These are phyloP conservation scores for Coemansia sp. DNA, from an alignment of 192 early-diverging fungal genomes.

Conservation along the genomic window DNA sequence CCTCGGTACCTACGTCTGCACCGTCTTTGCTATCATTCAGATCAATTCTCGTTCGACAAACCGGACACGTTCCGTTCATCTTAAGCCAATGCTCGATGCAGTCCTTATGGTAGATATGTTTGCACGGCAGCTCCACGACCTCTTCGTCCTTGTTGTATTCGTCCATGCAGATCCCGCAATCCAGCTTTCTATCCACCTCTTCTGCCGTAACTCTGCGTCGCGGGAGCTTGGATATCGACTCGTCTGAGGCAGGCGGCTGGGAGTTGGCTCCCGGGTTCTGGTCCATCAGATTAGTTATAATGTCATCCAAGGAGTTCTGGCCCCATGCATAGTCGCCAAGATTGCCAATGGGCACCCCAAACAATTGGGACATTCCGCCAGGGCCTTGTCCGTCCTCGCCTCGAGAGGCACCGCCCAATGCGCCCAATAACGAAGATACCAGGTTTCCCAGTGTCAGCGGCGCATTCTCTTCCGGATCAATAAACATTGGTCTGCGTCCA, in stretches of 20 bases:
- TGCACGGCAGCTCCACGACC: slow-evolving; percentile 74
- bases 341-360: slow-evolving; percentile 58
- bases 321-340: slow-evolving; percentile 88
- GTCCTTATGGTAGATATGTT: slow-evolving; percentile 83
- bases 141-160: slow-evolving; percentile 73
- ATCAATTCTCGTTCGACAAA: slow-evolving; percentile 65
- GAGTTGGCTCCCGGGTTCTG: slow-evolving; percentile 58
- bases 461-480: slow-evolving; percentile 49
- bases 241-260: slow-evolving; percentile 81
- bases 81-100: slow-evolving; percentile 94
- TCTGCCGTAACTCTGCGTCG: slow-evolving; percentile 52
- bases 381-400: slow-evolving; percentile 26
- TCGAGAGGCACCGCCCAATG: slow-evolving; percentile 35
- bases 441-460: slow-evolving; percentile 40
- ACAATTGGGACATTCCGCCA: slow-evolving; percentile 24
- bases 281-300: slow-evolving; percentile 86
- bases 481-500: slow-evolving; percentile 38
- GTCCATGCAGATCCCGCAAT: slow-evolving; percentile 91
- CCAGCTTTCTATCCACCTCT: slow-evolving; percentile 65
- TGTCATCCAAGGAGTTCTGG: slow-evolving; percentile 79
- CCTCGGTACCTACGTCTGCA: neutral
- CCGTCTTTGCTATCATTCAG: slow-evolving; percentile 1
- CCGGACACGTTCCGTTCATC: slow-evolving; percentile 92
- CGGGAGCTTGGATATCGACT: slow-evolving; percentile 69
- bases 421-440: slow-evolving; percentile 49